Percentiles rank a stretch among this genome's conserved stretches.
phyloP scores from a whole-genome alignment of 768 basidiomycete genomes.

The Terana coerulea region DNA sequence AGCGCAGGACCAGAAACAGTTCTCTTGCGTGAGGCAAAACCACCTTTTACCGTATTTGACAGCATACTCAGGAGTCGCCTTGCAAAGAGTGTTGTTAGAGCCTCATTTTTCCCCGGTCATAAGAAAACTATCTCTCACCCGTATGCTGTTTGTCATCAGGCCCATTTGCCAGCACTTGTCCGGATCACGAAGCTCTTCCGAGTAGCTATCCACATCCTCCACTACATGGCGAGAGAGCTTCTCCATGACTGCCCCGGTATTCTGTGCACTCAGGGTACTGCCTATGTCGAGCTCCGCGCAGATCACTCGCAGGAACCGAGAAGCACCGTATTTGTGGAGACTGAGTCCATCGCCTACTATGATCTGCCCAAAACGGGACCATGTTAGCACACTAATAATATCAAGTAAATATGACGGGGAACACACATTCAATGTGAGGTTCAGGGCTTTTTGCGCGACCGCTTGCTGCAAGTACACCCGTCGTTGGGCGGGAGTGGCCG shows the following conservation, averaged over 20 bases:
- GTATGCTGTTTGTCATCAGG: constrained; percentile 2
- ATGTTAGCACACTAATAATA: too few species aligned
- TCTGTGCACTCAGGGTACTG: neutral
- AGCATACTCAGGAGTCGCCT: neutral
- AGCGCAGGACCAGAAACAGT: constrained; percentile 10
- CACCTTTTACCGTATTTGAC: constrained; percentile 12
- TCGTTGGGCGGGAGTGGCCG: too few species aligned
- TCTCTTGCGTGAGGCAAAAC: constrained; percentile 26
- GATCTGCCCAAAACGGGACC: neutral
- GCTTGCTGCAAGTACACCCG: too few species aligned
- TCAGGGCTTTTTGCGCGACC: too few species aligned
- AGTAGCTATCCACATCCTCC: neutral
- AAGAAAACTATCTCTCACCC: too few species aligned
- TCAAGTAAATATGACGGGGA: too few species aligned
- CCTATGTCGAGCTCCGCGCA: neutral
- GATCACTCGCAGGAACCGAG: neutral
- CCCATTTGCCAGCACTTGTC: constrained; percentile 4
- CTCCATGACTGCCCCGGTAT: neutral
- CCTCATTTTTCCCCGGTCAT: neutral
- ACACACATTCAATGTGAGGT: too few species aligned
- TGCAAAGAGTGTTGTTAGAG: neutral
- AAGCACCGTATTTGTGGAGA: neutral
- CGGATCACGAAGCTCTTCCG: constrained; percentile 3
- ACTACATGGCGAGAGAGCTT: neutral
- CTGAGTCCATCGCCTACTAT: neutral